A percentile compares a stretch with the other conserved stretches of the same genome.
Conservation (phyloP, 805 yeast species). For the Cyberlindnera samutprakarnensis region DNA sequence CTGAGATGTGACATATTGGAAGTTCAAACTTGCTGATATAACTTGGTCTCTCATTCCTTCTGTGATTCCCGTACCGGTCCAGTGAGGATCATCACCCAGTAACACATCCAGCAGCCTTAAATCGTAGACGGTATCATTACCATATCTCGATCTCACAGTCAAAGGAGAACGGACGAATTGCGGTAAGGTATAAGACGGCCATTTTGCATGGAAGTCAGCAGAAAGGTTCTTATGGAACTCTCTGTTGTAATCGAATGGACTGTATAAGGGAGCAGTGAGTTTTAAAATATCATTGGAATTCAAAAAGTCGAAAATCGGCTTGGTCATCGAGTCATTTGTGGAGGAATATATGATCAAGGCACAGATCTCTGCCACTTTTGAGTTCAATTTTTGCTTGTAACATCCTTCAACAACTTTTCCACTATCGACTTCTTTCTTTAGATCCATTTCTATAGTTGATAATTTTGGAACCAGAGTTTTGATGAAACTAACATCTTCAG, state of each 20-base stretch:
- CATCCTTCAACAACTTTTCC: constrained; percentile 31
- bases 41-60: constrained; percentile 41
- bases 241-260: constrained; percentile 39
- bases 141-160: constrained; percentile 40
- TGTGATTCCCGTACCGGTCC: constrained; percentile 28
- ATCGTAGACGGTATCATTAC: constrained; percentile 48
- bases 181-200: constrained; percentile 38
- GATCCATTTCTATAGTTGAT: constrained; percentile 10
- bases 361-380: constrained; percentile 68
- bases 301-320: constrained; percentile 36
- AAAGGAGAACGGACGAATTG: constrained; percentile 46
- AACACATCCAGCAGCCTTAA: constrained; percentile 55
- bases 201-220: constrained; percentile 37
- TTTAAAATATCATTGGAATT: constrained; percentile 28
- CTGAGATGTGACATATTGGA: constrained; percentile 61
- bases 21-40: constrained; percentile 49
- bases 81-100: constrained; percentile 35
- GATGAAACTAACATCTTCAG: constrained; percentile 35
- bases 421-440: constrained; percentile 3
- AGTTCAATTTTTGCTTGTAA: constrained; percentile 48
- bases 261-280: constrained; percentile 29
- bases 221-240: constrained; percentile 39
- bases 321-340: constrained; percentile 32
- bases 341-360: constrained; percentile 65
- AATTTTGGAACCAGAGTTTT: constrained; percentile 27